phyloP scores from a whole-genome alignment of 2,329 filamentous ascomycete genomes.

The Neonectria punicea region DNA sequence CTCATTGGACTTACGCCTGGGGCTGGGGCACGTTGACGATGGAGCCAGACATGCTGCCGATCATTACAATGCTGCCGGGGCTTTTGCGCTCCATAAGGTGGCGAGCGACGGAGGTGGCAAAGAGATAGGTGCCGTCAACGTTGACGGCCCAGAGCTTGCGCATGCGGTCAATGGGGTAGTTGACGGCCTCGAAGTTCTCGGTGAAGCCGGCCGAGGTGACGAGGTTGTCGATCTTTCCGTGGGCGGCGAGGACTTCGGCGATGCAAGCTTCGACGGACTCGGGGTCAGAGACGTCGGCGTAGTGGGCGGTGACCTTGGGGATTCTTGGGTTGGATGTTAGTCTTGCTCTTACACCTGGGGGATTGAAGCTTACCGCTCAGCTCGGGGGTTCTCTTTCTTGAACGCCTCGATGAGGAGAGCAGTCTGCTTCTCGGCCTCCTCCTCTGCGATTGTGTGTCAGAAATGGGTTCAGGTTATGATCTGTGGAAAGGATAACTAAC shows the following conservation, averaged over 20 bases:
- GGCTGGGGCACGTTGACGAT: conserved; percentile 97
- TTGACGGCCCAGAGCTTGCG: conserved; percentile 96
- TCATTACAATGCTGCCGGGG: conserved; percentile 89
- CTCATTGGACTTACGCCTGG: conserved; percentile 68
- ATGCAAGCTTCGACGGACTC: conserved; percentile 81
- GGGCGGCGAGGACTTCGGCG: conserved; percentile 64
- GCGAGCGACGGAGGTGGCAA: conserved; percentile 84
- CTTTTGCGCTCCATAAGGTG: conserved; percentile 86
- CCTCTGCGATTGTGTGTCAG: conserved; percentile 64
- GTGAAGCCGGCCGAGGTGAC: conserved; percentile 98
- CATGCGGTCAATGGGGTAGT: conserved; percentile 90
- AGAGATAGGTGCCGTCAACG: conserved; percentile 91
- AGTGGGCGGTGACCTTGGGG: conserved; percentile 90
- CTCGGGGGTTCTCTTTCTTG: conserved; percentile 80
- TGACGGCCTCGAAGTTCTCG: conserved; percentile 92
- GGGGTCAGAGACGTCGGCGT: conserved; percentile 84
- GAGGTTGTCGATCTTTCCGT: conserved; percentile 88
- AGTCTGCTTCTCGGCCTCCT: conserved; percentile 84
- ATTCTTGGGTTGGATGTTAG: conserved; percentile 56
- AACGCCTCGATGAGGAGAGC: conserved; percentile 79
- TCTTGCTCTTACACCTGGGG: background rate
- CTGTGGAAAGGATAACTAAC: conserved; percentile 59
- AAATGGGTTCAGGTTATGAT: background rate
- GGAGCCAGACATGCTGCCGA: conserved; percentile 92
- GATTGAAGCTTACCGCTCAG: conserved; percentile 65